Evolutionary conservation across 257 asterid species (phyloP), one percentile per base, ranked within the genome.

Genomic region (Solanum medicagineum): DNA sequence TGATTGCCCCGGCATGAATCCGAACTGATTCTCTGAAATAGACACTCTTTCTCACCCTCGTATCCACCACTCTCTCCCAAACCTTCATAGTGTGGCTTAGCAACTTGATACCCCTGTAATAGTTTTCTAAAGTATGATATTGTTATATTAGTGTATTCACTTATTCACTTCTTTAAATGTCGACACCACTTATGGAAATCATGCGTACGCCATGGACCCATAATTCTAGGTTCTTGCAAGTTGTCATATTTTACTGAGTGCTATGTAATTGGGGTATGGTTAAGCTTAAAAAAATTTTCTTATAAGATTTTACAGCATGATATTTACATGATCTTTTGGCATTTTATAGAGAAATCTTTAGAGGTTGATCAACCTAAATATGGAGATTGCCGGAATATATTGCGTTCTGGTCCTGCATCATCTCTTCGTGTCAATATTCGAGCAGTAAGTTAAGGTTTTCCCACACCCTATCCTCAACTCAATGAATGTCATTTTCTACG

Each of bases 321-420:
- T 47, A 65, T 84, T 60, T 84, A 79, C 84, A 85, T 86, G 84
- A 81, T 44, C 22, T 82, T 47, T 82, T 42, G 80, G 45, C 86
- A 8, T 85, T 42, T 49, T 86, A 69, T 71, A 96, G 99, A 96
- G 83, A 87, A 90, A 86, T 87, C 84, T 83, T 93, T 95, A 74
- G 97, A 93, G 69, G 91, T 49, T 80, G 97, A 92, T 85, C 88
- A 89, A 75, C 98, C 98, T 53, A 88, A 86, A 75, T 96, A 89
- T 90, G 92, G 89, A 60, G 96, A 93, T 80, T 96, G 98, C 89
- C 95, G 98, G 87, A 94, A 4, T 90, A 91, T 96, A 54, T 89
- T 96, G 62, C 95, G 99, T 71, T 89, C 96, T 83, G 99, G 98
- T 62, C 99, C 99, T 89, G 99, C 99, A 45, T 70, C 94, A 80